Evolutionary conservation across 1,139 yeast genomes (phyloP), one percentile per base, ranked within the genome.

Genomic region (Sugiyamaella novakii): DNA sequence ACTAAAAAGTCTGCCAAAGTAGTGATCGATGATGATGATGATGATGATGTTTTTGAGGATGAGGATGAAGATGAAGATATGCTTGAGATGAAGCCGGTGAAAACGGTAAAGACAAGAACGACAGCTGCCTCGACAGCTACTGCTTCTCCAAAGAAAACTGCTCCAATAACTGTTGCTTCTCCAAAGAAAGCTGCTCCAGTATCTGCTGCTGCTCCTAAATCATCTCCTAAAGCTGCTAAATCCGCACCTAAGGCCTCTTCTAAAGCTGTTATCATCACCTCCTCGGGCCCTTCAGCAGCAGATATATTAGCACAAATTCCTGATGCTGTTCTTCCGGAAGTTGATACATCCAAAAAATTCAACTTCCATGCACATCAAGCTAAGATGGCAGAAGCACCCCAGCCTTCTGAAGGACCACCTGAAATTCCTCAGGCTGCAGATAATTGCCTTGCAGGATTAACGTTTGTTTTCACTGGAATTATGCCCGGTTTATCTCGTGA

Each of bases 391-490:
- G 28, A 36, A n/a, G 38, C 40, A 2, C 33, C 44, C 12, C 24
- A 46, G 12, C 46, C 43, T 7, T 31, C 39, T 7, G 44, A 22
- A 15, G 50, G 36, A 6, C 30, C 43, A 6, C 28, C 66, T 64
- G 79, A 76, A 11, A 70, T 84, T 15, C 95, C 96, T 0, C 81
- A 77, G 55, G 96, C 96, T 0, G 77, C 82, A 17, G 86, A 89
- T 2, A 82, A 88, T 63, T 91, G 98, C 68, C 70, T 91, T 34
- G 75, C 83, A 1, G 98, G 98, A 0, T 69, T 92, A 42, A 88
- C 95, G 0, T 85, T 92, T 57, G 98, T 94, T 0, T 92, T 94
- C 63, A 92, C 98, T 0, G 99, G 99, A 28, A 80, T 82, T 3
- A 67, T 92, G 53, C 96, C 97, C 0, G 79, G 79, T 22, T 68